Conservation (phyloP, 805 yeast genomes). For the Metschnikowia peoriensis region DNA sequence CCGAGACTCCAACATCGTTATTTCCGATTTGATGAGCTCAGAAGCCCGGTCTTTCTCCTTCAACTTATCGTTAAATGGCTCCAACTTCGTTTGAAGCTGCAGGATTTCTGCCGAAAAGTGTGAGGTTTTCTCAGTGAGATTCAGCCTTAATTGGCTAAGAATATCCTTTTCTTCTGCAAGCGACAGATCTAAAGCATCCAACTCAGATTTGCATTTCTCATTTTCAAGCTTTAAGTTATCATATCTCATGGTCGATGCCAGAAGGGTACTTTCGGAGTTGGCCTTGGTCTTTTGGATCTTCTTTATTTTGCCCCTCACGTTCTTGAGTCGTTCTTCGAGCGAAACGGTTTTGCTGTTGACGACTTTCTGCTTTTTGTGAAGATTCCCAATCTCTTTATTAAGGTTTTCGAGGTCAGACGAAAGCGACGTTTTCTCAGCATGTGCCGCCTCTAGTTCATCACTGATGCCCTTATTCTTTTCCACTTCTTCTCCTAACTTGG, state of each 20-base stretch:
- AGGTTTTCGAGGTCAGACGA: constrained; percentile 14
- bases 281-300: constrained; percentile 57
- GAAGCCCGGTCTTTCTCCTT: constrained; percentile 62
- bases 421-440: constrained; percentile 23
- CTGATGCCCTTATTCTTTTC: constrained; percentile 38
- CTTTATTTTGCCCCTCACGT: constrained; percentile 53
- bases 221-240: constrained; percentile 45
- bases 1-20: constrained; percentile 56
- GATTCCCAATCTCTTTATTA: constrained; percentile 19
- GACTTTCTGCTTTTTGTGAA: constrained; percentile 31
- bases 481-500: constrained; percentile 43
- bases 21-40: constrained; percentile 60
- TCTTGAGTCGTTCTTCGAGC: constrained; percentile 73
- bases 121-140: constrained; percentile 72
- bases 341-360: constrained; percentile 56
- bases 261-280: constrained; percentile 44
- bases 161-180: constrained; percentile 52
- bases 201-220: constrained; percentile 42
- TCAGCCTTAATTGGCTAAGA: constrained; percentile 62
- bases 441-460: constrained; percentile 32
- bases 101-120: constrained; percentile 65
- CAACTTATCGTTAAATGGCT: constrained; percentile 78
- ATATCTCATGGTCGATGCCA: constrained; percentile 47
- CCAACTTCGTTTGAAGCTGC: constrained; percentile 58
- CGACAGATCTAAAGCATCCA: constrained; percentile 42